Evolutionary conservation across 225 moss, liverwort and hornwort genomes (phyloP), one percentile per base, ranked within the genome.

Genomic region (Sphagnum contortum): DNA sequence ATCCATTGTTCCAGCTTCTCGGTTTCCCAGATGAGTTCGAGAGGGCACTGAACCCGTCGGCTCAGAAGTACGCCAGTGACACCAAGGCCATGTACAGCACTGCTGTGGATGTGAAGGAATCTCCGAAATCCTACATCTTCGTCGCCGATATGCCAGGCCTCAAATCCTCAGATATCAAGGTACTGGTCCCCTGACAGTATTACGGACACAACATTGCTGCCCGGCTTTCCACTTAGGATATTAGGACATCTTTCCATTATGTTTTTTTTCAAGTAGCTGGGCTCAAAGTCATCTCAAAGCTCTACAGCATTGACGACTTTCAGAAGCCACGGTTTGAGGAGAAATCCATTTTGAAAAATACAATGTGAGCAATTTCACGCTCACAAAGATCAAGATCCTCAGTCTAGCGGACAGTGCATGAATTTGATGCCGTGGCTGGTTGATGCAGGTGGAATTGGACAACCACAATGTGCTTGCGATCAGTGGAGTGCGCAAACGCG

Each of bases 381-480:
- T n/a, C n/a, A n/a, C n/a, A n/a, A n/a, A n/a, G n/a, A n/a, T n/a
- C n/a, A n/a, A n/a, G n/a, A n/a, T n/a, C n/a, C n/a, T n/a, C n/a
- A n/a, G n/a, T n/a, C n/a, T n/a, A n/a, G n/a, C n/a, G n/a, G n/a
- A n/a, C n/a, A n/a, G n/a, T n/a, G n/a, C n/a, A n/a, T n/a, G n/a
- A n/a, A n/a, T n/a, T n/a, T n/a, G n/a, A n/a, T n/a, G n/a, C n/a
- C n/a, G 9, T 55, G 45, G 45, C 6, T 14, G 52, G n/a, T 66
- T 58, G 57, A n/a, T 71, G 52, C 73, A 80, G 80, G 74, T 87
- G 62, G 67, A 70, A 61, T 59, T 87, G 64, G 83, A 83, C 69
- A 76, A 78, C 47, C 71, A 87, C 53, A 75, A 87, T 47, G 78
- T 83, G n/a, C 60, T 87, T n/a, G 73, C 75, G 5, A 64, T 87